These are phyloP conservation scores for Cordia subcordata DNA, from an alignment of 257 asterid genomes.

Conservation along the genomic window DNA sequence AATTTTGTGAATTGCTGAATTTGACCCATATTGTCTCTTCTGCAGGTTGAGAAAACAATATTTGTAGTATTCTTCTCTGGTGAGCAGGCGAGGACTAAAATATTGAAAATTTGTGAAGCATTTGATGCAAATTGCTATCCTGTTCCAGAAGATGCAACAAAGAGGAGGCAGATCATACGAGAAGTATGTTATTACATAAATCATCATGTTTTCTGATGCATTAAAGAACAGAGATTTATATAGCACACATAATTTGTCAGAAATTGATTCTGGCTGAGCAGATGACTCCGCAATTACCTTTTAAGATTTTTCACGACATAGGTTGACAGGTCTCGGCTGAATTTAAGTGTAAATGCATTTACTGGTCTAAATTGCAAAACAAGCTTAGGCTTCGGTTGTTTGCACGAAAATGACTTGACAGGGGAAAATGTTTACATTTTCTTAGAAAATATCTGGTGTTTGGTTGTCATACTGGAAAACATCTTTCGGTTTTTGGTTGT, in stretches of 20 bases:
- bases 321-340: too few relatives aligned
- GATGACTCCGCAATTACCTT: too few relatives aligned
- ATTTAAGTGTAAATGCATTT: too few relatives aligned
- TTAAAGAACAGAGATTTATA: neutral
- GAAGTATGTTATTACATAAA: constrained; percentile 58
- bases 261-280: too few relatives aligned
- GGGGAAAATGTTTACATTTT: too few relatives aligned
- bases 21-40: constrained; percentile 14
- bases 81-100: constrained; percentile 92
- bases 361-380: too few relatives aligned
- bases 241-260: neutral
- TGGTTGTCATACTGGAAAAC: too few relatives aligned
- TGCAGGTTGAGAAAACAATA: constrained; percentile 93
- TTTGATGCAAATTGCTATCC: constrained; percentile 98
- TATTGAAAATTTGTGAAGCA: constrained; percentile 93
- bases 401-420: too few relatives aligned
- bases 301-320: too few relatives aligned
- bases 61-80: constrained; percentile 98
- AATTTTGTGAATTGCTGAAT: neutral
- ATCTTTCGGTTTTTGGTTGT: too few relatives aligned
- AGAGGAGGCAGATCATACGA: constrained; percentile 73
- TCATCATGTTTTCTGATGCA: neutral
- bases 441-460: too few relatives aligned
- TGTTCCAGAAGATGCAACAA: constrained; percentile 79
- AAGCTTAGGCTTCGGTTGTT: too few relatives aligned